Evolutionary conservation across 495 filamentous ascomycete species (phyloP), one percentile per base, ranked within the genome.

Genomic region (Apiosordaria backusii): DNA sequence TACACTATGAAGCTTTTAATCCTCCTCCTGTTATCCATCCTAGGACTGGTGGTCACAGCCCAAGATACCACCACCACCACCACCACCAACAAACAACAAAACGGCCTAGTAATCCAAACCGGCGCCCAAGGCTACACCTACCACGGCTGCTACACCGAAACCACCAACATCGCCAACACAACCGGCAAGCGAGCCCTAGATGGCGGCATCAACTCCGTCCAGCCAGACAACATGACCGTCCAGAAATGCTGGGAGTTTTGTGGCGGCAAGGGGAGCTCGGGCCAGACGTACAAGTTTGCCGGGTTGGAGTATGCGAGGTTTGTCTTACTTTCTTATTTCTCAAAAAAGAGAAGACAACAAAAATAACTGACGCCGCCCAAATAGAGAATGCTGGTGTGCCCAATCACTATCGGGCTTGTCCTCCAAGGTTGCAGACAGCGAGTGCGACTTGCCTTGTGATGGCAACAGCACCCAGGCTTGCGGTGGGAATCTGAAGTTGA

Each of bases 331-430:
- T 9, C 10, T 52, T 9, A 53, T 2, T 53, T 59, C 18, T 22
- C n/a, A 60, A 35, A 13, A 60, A 57, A n/a, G 24, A 64, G 19
- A 15, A 53, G 29, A 50, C n/a, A 25, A 23, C 24, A 60, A 25
- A 18, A 50, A 16, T 59, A 24, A 25, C 22, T 59, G 57, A 27
- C 4, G n/a, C 13, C 19, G 19, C 4, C 4, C 13, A 15, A 57
- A 65, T 58, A 80, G 79, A 40, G 81, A 85, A 77, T 85, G 83
- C 77, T 84, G 80, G 77, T 85, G 82, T 67, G 76, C 79, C 7
- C 67, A 77, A 25, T 62, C 64, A 2, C 45, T 84, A 6, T 76
- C 72, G 5, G 52, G 65, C 21, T 68, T 80, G 21, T 73, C 77
- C 4, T 63, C 57, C 26, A 70, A 76, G 27, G 55, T 81, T 4